phyloP scores from a whole-genome alignment of 306 rosid species.

The Trifolium repens region DNA sequence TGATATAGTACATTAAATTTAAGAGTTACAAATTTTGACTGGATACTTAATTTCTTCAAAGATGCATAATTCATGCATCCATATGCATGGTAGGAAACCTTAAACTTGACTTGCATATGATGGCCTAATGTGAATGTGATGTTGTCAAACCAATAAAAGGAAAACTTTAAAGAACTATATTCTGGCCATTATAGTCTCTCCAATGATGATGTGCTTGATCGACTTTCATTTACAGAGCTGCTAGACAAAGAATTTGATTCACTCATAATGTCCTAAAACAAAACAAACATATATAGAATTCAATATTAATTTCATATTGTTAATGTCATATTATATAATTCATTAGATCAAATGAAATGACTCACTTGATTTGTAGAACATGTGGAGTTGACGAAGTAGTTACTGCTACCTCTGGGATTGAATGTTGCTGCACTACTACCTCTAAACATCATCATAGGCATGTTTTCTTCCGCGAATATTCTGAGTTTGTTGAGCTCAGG shows the following conservation, averaged over 20 bases:
- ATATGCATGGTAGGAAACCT: conserved; percentile 16
- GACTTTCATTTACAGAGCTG: conserved; percentile 53
- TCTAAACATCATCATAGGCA: conserved; percentile 45
- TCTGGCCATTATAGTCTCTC: conserved; percentile 30
- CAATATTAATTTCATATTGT: conserved; percentile 11
- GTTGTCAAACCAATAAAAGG: conserved; percentile 9
- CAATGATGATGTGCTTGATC: conserved; percentile 58
- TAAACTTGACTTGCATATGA: conserved; percentile 5
- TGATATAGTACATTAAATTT: no score
- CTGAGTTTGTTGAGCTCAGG: conserved; percentile 78
- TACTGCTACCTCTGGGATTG: conserved; percentile 13
- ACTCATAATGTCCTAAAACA: conserved; percentile 51
- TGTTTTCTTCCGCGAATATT: conserved; percentile 59
- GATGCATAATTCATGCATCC: no score
- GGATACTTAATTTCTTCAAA: no score
- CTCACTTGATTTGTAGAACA: conserved; percentile 50
- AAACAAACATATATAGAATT: neutral
- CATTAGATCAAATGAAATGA: neutral
- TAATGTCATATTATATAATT: neutral
- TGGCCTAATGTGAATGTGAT: conserved; percentile 17
- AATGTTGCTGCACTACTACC: neutral
- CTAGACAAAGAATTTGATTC: conserved; percentile 39
- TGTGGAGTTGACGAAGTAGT: conserved; percentile 21
- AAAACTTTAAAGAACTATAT: neutral
- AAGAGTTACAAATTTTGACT: no score